Evolutionary conservation across 2,329 filamentous ascomycete species (phyloP).

Genomic region (Sporothrix euskadiensis): DNA sequence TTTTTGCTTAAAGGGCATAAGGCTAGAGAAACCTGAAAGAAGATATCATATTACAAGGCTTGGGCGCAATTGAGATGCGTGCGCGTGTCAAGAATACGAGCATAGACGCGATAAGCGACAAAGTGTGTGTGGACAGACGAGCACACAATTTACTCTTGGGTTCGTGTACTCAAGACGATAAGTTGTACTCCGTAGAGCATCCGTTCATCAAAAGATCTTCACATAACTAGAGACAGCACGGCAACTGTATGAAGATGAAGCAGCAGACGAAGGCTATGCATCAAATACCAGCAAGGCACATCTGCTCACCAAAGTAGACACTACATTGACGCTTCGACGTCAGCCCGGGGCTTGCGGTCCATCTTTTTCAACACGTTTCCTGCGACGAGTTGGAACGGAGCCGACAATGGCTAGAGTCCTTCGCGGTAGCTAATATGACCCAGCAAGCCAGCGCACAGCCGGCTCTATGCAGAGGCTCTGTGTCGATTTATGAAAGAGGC

Average conservation of each 20-base stretch:
- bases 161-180: background rate
- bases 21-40: slow-evolving; percentile 1
- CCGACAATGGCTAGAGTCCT: background rate
- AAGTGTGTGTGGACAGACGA: background rate
- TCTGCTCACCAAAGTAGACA: background rate
- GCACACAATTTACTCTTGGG: background rate
- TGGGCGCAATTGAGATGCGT: background rate
- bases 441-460: background rate
- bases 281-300: slow-evolving; percentile 1
- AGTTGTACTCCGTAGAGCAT: background rate
- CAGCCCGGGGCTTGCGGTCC: background rate
- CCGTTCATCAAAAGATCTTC: background rate
- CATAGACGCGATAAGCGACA: slow-evolving; percentile 4
- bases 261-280: background rate
- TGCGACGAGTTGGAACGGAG: background rate
- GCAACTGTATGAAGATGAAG: background rate
- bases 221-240: background rate
- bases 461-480: slow-evolving; percentile 10
- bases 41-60: background rate
- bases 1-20: background rate
- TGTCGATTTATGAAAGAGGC: background rate
- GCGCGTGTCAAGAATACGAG: slow-evolving; percentile 2
- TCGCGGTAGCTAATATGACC: background rate
- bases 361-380: background rate
- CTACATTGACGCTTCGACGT: background rate